phyloP scores from a whole-genome alignment of 345 rosid species.

The Cardamine occulta region DNA sequence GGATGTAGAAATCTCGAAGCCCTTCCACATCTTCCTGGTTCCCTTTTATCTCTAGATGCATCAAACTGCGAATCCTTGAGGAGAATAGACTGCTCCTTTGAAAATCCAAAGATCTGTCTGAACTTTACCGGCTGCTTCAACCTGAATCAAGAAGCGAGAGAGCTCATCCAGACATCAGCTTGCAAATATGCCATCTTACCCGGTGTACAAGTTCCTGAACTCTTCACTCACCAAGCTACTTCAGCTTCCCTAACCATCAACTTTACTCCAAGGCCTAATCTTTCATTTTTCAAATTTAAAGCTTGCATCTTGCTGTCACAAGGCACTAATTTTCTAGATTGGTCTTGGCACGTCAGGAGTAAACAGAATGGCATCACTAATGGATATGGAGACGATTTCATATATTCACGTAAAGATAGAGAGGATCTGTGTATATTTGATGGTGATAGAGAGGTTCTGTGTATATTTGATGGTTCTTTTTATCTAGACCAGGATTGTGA shows the following conservation, averaged over 20 bases:
- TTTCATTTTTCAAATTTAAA: not conserved
- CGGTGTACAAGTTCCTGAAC: constrained; percentile 14
- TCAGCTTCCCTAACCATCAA: not conserved
- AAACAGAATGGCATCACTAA: not conserved
- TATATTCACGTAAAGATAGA: not conserved
- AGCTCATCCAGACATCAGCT: constrained; percentile 17
- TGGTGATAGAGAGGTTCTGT: too few species aligned
- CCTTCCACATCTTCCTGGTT: constrained; percentile 10
- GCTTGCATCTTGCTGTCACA: constrained; percentile 16
- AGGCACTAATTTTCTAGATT: too few species aligned
- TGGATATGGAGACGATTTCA: not conserved
- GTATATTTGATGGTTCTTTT: constrained; percentile 23
- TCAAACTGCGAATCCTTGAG: not conserved
- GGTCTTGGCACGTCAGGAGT: not conserved
- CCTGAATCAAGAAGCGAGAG: constrained; percentile 17
- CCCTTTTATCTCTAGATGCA: constrained; percentile 1
- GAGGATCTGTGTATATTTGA: too few species aligned
- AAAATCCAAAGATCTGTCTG: not conserved
- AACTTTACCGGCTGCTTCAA: constrained; percentile 8
- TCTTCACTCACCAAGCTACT: constrained; percentile 12
- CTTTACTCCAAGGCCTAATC: not conserved
- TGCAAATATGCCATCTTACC: constrained; percentile 23
- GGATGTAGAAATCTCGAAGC: too few species aligned
- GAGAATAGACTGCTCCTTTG: not conserved
- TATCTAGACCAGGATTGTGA: too few species aligned